Evolutionary conservation across 2,329 filamentous ascomycete species (phyloP), one percentile per base, ranked within the genome.

Genomic region (Penicillium sp.): DNA sequence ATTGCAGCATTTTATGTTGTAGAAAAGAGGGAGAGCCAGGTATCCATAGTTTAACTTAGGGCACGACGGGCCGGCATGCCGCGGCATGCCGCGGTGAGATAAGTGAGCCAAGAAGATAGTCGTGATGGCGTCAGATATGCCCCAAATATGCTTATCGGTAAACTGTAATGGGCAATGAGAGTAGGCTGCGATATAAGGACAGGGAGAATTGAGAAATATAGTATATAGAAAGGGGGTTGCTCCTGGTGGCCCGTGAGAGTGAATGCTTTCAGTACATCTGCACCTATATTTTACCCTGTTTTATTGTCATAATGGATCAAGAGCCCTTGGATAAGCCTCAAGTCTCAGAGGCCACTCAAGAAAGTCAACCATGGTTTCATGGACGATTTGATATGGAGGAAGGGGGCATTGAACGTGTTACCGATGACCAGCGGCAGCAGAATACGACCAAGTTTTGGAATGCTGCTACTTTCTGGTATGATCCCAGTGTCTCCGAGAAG

Each of bases 381-480:
- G 31, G 46, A 18, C 50, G 48, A 40, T 50, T 62, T 3, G 54
- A 53, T 4, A 60, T 62, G 10, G 60, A 62, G 46, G 46, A 39
- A 38, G 54, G 54, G n/a, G 60, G 60, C 5, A 62, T 62, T 38
- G 53, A 62, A 41, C 52, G 58, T 3, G 53, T 61, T 3, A 59
- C 54, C 10, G 56, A 59, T 38, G 59, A 58, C 18, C 52, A 63
- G 44, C 47, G 60, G 27, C 47, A 52, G 41, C 51, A 61, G 20
- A 53, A 58, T 44, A 56, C 56, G 3, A 59, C 57, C 23, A 59
- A 58, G 37, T 63, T 61, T 31, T 58, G 60, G 60, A 57, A 62
- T 49, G 58, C 60, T 15, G 56, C 58, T 40, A 62, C 47, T n/a
- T 50, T 50, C 37, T 49, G 42, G 52, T 49, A 46, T 15, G 37